These are phyloP conservation scores for Colletotrichum sojae DNA, from an alignment of 2,329 filamentous ascomycete genomes.

Conservation along the genomic window DNA sequence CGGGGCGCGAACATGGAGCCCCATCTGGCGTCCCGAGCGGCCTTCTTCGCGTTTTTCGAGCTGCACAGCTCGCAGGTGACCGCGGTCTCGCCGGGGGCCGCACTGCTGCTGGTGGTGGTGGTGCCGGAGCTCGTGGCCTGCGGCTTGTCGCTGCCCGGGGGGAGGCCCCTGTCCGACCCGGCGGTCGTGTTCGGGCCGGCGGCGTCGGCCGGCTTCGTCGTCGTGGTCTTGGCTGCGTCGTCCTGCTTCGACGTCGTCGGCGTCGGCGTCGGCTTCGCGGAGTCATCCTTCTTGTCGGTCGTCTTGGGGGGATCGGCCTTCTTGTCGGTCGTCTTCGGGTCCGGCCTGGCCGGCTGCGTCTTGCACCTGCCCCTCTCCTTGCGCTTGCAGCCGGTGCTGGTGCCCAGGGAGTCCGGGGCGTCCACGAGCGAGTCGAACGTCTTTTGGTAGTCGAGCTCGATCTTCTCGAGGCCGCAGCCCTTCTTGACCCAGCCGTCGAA, in stretches of 20 bases:
- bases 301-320: background rate
- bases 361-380: background rate
- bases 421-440: background rate
- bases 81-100: background rate
- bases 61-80: slow-evolving; percentile 5
- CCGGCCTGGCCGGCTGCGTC: background rate
- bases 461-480: background rate
- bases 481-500: slow-evolving; percentile 1
- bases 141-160: background rate
- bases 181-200: background rate
- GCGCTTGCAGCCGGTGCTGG: background rate
- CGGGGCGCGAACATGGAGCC: slow-evolving; percentile 1
- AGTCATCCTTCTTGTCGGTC: slow-evolving; percentile 1
- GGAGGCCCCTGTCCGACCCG: background rate
- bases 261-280: background rate
- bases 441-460: background rate
- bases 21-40: slow-evolving; percentile 4
- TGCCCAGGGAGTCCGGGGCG: background rate
- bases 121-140: slow-evolving; percentile 1
- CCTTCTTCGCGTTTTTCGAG: slow-evolving; percentile 5
- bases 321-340: slow-evolving; percentile 7
- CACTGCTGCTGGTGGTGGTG: background rate
- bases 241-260: background rate
- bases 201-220: no score
- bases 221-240: no score